Conservation (phyloP, 169 alveolate species). For the Eimeria acervulina region DNA sequence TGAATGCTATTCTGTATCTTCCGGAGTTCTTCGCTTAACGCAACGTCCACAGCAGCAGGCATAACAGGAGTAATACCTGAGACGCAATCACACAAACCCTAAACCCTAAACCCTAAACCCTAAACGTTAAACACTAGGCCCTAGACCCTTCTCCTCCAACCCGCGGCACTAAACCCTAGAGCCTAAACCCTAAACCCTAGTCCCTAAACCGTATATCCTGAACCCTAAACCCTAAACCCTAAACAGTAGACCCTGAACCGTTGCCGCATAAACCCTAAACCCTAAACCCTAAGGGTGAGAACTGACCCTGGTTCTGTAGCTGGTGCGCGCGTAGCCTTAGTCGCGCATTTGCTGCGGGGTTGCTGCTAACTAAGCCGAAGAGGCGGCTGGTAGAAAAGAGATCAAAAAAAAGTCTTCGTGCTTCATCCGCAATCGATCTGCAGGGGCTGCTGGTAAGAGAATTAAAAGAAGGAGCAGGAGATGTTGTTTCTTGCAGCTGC, state of each 20-base stretch:
- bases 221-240: too few relatives aligned
- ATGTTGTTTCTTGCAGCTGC: background rate
- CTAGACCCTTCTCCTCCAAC: background rate
- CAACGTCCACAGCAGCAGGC: background rate
- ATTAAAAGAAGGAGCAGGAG: constrained; percentile 56
- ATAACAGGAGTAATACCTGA: constrained; percentile 27
- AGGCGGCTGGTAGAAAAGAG: background rate
- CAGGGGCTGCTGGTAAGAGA: constrained; percentile 27
- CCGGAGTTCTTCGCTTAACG: background rate
- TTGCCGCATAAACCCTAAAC: background rate
- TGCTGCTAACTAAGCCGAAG: background rate
- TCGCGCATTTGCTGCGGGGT: background rate
- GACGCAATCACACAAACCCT: background rate
- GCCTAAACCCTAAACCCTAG: too few relatives aligned
- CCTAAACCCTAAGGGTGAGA: background rate
- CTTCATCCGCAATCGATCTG: constrained; percentile 17
- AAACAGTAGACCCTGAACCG: too few relatives aligned
- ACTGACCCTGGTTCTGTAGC: constrained; percentile 7
- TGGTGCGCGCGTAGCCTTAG: constrained; percentile 35
- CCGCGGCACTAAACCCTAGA: background rate
- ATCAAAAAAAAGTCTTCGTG: background rate
- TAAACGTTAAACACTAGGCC: background rate
- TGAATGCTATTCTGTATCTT: constrained; percentile 40
- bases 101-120: background rate
- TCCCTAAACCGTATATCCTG: too few relatives aligned